A percentile compares a stretch with the other conserved stretches of the same genome.
Conservation (phyloP, 1,139 yeast species). For the Geotrichum bryndzae region DNA sequence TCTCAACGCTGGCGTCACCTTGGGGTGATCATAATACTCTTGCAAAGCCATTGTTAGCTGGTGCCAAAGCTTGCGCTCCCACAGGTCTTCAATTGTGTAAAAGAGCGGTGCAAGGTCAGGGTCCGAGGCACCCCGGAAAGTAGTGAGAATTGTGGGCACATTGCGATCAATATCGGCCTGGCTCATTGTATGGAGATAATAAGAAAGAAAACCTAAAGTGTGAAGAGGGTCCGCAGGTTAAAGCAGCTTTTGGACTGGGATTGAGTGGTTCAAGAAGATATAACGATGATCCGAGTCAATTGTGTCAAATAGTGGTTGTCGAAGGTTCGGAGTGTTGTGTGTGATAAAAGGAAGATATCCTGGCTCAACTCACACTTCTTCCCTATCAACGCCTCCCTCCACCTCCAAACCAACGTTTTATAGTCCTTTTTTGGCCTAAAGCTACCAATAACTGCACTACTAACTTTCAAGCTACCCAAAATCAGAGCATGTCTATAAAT, state of each 20-base stretch:
- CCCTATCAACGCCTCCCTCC: not conserved
- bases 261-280: not conserved
- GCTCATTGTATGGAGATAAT: not conserved
- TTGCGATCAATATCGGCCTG: constrained; percentile 36
- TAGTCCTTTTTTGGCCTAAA: not conserved
- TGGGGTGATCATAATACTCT: constrained; percentile 52
- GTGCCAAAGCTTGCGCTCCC: constrained; percentile 76
- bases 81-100: constrained; percentile 74
- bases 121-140: constrained; percentile 64
- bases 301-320: not conserved
- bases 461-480: not conserved
- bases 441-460: not conserved
- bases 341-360: not conserved
- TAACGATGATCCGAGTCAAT: no score
- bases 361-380: not conserved
- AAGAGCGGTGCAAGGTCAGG: constrained; percentile 56
- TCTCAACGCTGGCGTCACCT: constrained; percentile 47
- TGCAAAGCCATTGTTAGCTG: constrained; percentile 70
- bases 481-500: not conserved
- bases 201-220: not conserved
- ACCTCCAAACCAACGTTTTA: not conserved
- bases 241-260: not conserved
- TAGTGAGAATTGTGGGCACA: constrained; percentile 56
- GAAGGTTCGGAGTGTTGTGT: not conserved
- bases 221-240: not conserved